Evolutionary conservation across 164 flowering plant species (phyloP).

Genomic region (Sedum album): DNA sequence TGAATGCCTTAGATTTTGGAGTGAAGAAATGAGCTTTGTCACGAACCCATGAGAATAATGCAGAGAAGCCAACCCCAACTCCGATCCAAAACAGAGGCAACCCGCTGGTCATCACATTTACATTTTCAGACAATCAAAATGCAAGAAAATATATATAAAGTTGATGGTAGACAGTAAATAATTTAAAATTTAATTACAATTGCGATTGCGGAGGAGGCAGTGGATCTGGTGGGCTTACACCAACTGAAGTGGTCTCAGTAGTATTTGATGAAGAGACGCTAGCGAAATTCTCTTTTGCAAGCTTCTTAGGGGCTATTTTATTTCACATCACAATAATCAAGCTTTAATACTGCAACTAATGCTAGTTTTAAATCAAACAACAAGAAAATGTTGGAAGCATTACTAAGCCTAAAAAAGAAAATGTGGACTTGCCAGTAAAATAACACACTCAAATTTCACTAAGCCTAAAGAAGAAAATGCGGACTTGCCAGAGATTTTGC

Average conservation of each 20-base stretch:
- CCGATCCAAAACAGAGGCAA: constrained; percentile 96
- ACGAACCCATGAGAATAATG: constrained; percentile 78
- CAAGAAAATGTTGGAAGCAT: no score
- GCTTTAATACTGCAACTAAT: not conserved
- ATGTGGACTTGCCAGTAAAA: not conserved
- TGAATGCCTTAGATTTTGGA: not conserved
- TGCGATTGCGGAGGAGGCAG: constrained; percentile 59
- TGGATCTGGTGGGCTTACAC: constrained; percentile 43
- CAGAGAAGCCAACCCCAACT: constrained; percentile 90
- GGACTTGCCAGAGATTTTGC: not conserved
- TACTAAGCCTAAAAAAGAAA: not conserved
- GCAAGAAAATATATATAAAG: not conserved
- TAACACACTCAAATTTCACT: no score
- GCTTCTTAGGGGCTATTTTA: constrained; percentile 16
- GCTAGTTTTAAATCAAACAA: not conserved
- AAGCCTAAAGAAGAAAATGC: not conserved
- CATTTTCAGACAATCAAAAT: not conserved
- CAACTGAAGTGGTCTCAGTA: constrained; percentile 63
- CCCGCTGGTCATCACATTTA: constrained; percentile 37
- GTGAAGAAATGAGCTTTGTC: constrained; percentile 2
- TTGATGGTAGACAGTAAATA: not conserved
- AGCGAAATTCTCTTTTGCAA: constrained; percentile 35
- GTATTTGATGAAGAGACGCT: constrained; percentile 47
- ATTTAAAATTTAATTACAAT: constrained; percentile 29
- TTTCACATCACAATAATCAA: not conserved